Evolutionary conservation across 768 basidiomycete species (phyloP).

Genomic region (Paxillus rubicundulus): DNA sequence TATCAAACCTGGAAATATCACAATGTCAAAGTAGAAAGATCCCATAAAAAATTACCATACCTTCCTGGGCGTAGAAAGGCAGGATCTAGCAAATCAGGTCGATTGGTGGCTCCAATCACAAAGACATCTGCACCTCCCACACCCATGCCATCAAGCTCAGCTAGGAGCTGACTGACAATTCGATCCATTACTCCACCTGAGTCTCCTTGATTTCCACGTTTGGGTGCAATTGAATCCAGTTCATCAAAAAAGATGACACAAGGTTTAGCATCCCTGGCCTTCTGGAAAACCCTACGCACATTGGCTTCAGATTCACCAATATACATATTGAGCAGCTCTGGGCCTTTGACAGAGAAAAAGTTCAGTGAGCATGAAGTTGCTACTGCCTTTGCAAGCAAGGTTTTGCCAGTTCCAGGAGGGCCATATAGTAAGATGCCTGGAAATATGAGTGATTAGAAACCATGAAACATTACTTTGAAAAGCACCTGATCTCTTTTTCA

Average conservation of each 20-base stretch:
- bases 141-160: conserved; percentile 91
- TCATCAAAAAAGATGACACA: conserved; percentile 98
- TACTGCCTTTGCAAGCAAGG: conserved; percentile 91
- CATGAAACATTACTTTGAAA: neutral
- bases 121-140: conserved; percentile 72
- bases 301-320: conserved; percentile 99
- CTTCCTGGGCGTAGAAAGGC: conserved; percentile 87
- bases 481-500: conserved; percentile 93
- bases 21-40: neutral
- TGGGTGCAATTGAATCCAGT: conserved; percentile 91
- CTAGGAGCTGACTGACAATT: conserved; percentile 91
- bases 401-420: conserved; percentile 95
- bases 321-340: conserved; percentile 96
- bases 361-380: conserved; percentile 94
- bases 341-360: conserved; percentile 97
- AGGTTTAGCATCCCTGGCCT: conserved; percentile 86
- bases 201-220: conserved; percentile 92
- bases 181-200: conserved; percentile 98
- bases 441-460: neutral
- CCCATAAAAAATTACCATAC: conserved; percentile 37
- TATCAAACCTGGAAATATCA: conserved; percentile 74
- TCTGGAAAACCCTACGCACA: conserved; percentile 88
- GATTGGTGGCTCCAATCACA: conserved; percentile 94
- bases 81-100: conserved; percentile 88
- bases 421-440: conserved; percentile 89